These are phyloP conservation scores for Gillenia trifoliata DNA, from an alignment of 306 rosid species.

Conservation along the genomic window DNA sequence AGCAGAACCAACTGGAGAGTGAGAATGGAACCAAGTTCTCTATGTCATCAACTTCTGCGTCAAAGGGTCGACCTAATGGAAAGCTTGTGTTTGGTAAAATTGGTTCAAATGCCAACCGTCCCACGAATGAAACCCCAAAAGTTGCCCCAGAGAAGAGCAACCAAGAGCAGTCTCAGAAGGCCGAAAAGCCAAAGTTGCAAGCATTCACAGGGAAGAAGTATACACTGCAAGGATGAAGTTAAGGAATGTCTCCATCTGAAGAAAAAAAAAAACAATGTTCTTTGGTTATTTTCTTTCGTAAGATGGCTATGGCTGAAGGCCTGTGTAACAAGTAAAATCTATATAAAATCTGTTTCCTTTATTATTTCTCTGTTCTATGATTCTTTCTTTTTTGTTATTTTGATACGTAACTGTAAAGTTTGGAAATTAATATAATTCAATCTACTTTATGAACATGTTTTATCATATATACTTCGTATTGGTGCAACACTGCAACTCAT, in stretches of 20 bases:
- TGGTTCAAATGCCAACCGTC: not conserved
- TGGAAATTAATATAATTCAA: not conserved
- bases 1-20: not conserved
- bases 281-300: no score
- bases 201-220: slow-evolving; percentile 15
- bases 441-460: not conserved
- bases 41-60: not conserved
- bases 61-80: not conserved
- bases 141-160: not conserved
- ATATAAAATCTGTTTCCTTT: not conserved
- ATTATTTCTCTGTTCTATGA: not conserved
- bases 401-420: not conserved
- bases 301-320: not conserved
- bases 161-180: not conserved
- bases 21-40: not conserved
- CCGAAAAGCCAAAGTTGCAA: not conserved
- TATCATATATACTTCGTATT: no score
- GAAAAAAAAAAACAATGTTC: no score
- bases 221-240: not conserved
- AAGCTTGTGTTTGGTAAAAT: not conserved
- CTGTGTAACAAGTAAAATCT: not conserved
- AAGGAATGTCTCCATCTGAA: not conserved
- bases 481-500: not conserved
- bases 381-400: not conserved
- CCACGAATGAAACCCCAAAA: not conserved